phyloP scores from a whole-genome alignment of 139 green algal genomes.

The Asterochloris sp. region DNA sequence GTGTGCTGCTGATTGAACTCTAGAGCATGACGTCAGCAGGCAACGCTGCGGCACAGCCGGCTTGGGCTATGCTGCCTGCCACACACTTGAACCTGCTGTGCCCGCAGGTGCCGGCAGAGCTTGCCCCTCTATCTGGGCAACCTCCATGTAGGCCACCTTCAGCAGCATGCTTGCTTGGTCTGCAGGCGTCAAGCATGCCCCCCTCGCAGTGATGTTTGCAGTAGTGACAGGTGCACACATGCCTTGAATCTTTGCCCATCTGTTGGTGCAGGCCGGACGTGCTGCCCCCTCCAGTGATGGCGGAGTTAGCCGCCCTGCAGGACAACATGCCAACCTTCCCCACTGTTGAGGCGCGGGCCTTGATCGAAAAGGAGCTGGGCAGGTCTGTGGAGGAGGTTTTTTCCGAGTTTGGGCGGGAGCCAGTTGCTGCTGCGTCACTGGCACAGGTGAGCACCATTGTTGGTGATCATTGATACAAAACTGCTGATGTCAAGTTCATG shows the following conservation, averaged over 20 bases:
- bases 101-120: too few relatives aligned
- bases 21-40: too few relatives aligned
- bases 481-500: background rate
- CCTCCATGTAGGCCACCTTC: too few relatives aligned
- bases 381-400: slow-evolving; percentile 72
- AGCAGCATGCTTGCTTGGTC: too few relatives aligned
- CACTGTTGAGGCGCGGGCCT: slow-evolving; percentile 47
- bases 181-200: too few relatives aligned
- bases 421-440: slow-evolving; percentile 86
- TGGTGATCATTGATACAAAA: background rate
- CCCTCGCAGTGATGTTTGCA: background rate
- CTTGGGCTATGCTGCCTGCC: too few relatives aligned
- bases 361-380: slow-evolving; percentile 79
- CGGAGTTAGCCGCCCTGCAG: slow-evolving; percentile 85
- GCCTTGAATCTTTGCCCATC: background rate
- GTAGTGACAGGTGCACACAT: background rate
- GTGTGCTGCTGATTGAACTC: too few relatives aligned
- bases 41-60: too few relatives aligned
- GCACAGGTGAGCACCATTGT: slow-evolving; percentile 65
- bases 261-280: slow-evolving; percentile 74
- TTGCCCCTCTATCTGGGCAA: too few relatives aligned
- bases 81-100: too few relatives aligned
- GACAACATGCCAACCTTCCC: slow-evolving; percentile 87
- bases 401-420: slow-evolving; percentile 67
- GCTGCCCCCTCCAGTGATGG: slow-evolving; percentile 73